Percentiles rank a stretch among this genome's conserved stretches.
Evolutionary conservation across 768 basidiomycete species (phyloP).

Genomic region (Cystofilobasidium macerans): DNA sequence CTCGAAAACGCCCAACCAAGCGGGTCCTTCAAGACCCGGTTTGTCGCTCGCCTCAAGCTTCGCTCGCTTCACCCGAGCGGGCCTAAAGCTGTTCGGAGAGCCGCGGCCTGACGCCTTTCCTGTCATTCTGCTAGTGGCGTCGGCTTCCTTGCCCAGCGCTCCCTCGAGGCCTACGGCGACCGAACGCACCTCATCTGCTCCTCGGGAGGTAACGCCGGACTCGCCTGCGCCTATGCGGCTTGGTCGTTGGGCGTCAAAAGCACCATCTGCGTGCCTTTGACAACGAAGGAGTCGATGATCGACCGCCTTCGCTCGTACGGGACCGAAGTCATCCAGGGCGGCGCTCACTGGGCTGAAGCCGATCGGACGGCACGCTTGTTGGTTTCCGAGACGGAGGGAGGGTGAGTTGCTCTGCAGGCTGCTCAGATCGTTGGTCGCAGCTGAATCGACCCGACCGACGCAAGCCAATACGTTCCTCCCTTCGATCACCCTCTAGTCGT

Average conservation of each 20-base stretch:
- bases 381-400: background rate
- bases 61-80: too few relatives aligned
- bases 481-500: background rate
- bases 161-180: background rate
- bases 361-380: background rate
- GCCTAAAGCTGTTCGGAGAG: background rate
- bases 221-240: constrained; percentile 7
- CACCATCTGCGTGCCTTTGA: background rate
- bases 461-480: background rate
- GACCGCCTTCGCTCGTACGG: background rate
- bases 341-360: constrained; percentile 3
- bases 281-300: background rate
- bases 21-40: constrained; percentile 1
- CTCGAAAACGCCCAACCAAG: constrained; percentile 3
- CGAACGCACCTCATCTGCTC: background rate
- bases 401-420: background rate
- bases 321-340: background rate
- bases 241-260: background rate
- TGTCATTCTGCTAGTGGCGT: background rate
- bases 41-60: background rate
- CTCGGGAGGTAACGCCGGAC: constrained; percentile 5
- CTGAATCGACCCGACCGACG: background rate
- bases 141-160: background rate
- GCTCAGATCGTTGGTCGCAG: background rate
- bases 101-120: background rate